Percentiles rank a stretch among this genome's conserved stretches.
Conservation (phyloP, 345 rosid species). For the Rhodamnia rubescens region DNA sequence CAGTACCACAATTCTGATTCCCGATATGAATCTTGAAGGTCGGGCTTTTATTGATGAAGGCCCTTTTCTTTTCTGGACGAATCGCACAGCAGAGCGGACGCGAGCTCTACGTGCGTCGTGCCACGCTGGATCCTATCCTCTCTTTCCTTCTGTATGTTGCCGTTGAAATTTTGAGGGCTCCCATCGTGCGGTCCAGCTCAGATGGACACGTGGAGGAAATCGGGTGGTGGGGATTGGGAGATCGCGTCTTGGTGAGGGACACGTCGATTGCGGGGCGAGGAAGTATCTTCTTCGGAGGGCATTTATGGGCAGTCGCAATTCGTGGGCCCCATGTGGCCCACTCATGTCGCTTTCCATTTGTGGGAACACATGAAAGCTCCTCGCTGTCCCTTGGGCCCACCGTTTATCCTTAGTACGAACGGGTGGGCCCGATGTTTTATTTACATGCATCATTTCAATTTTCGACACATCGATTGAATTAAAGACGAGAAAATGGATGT, state of each 20-base stretch:
- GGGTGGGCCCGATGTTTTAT: neutral
- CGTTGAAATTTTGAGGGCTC: neutral
- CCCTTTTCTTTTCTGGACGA: neutral
- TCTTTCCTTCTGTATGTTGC: neutral
- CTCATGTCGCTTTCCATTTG: neutral
- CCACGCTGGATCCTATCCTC: neutral
- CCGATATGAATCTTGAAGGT: neutral
- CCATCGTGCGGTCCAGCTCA: conserved; percentile 1
- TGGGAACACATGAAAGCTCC: neutral
- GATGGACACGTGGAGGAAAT: neutral
- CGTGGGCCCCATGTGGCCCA: neutral
- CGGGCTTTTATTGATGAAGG: neutral
- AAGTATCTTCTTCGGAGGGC: neutral
- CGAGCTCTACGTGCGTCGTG: neutral
- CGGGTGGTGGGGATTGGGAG: neutral
- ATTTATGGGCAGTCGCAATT: neutral
- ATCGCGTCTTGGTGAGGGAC: neutral
- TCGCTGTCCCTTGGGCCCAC: neutral
- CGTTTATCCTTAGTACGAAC: neutral
- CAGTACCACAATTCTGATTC: neutral
- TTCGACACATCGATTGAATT: neutral
- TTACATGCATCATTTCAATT: neutral
- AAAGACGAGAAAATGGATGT: neutral
- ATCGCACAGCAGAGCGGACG: neutral
- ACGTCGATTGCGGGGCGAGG: neutral